Base-by-base conservation (phyloP, 345 rosid genomes). In the Cardamine resedifolia region DNA sequence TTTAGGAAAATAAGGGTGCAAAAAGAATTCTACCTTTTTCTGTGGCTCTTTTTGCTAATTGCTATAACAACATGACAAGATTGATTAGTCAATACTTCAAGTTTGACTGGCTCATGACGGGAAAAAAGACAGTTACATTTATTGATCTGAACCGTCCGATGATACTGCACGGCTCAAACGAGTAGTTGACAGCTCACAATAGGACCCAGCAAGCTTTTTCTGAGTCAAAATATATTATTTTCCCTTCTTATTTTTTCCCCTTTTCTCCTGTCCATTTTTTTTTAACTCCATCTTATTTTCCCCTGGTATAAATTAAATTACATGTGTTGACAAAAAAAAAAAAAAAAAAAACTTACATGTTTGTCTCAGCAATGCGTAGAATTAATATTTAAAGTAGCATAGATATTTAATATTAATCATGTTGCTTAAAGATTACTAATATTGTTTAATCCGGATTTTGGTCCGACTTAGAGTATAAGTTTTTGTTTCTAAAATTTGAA, bases 61-160 rank as follows among this genome's bases (percentile, higher is more conserved):
- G 10, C 10, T n/a, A 6, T 23, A 19, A 30, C 9, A 39, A 38
- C 18, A 4, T n/a, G 5, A 43, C 8, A 16, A 1, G 3, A 12
- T 68, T 33, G 48, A 70, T 66, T 50, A 50, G 68, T 74, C 78
- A 49, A 74, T 66, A 58, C 73, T 58, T 6, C 27, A 66, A 30
- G 27, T 58, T 74, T 66, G 78, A 66, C 78, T 74, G 68, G 27
- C 66, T 66, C 41, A 9, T 19, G 0, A 16, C 39, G 16, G 2
- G 4, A 34, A 16, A 34, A 50, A 12, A 6, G 10, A 12, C 15
- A 23, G 31, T 20, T 41, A 63, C 70, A 27, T 49, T 45, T 10
- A 27, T 20, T 30, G 53, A 73, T 58, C 33, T 58, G 10, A 66
- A 50, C 73, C 73, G 66, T 58, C 55, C 36, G 68, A 66, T 58